A percentile compares a stretch with the other conserved stretches of the same genome.
phyloP scores from a whole-genome alignment of 1,284 basidiomycete genomes.

The Apiotrichum veenhuisii region DNA sequence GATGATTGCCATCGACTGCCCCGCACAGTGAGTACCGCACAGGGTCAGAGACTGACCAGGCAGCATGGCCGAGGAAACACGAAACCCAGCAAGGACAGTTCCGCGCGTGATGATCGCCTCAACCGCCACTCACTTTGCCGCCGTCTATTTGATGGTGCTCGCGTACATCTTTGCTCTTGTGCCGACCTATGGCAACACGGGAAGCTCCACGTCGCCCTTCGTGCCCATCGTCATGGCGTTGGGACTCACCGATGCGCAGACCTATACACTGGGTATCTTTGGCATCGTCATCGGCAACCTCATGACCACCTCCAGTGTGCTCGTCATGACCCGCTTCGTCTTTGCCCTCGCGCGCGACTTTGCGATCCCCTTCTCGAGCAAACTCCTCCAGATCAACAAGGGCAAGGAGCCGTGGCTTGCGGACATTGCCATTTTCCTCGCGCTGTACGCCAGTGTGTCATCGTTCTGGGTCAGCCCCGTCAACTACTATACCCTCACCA shows the following conservation, averaged over 20 bases:
- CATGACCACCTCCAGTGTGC: background rate
- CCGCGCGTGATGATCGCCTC: constrained; percentile 41
- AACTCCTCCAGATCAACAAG: background rate
- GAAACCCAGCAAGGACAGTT: constrained; percentile 41
- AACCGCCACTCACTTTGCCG: constrained; percentile 17
- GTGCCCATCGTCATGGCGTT: background rate
- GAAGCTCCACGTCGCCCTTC: background rate
- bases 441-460: background rate
- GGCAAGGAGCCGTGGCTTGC: background rate
- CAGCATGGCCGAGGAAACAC: constrained; percentile 21
- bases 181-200: background rate
- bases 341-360: background rate
- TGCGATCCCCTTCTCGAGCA: background rate
- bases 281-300: background rate
- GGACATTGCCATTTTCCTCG: background rate
- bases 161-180: background rate
- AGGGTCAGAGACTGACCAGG: background rate
- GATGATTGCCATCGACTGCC: background rate
- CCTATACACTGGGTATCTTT: background rate
- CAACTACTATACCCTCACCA: background rate
- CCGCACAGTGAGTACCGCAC: background rate
- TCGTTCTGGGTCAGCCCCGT: background rate
- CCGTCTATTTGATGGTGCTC: background rate
- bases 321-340: background rate
- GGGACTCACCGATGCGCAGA: background rate